Evolutionary conservation across 306 rosid genomes (phyloP), one percentile per base, ranked within the genome.

Genomic region (Lathyrus sativus): DNA sequence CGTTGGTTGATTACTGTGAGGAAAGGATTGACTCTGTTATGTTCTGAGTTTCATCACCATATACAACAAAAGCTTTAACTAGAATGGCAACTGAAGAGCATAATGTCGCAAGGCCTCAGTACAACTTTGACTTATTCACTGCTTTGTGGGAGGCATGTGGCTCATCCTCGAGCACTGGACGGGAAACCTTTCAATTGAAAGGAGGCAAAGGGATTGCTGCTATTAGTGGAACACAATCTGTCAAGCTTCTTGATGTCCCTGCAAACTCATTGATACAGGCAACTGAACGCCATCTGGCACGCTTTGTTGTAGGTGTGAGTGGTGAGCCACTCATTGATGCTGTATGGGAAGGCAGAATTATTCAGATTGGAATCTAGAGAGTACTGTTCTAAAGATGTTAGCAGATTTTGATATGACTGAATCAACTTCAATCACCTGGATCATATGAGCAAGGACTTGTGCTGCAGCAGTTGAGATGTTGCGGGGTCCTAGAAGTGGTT

Each of bases 141-240:
- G 89, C 98, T 66, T 83, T 92, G 31, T 92, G 98, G 98, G 98
- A 88, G 75, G 97, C 98, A 31, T 92, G 96, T 68, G 98, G 91
- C 38, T 72, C 85, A 53, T 83, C 89, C 56, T 82, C 89, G 66
- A 86, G 59, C 82, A 89, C 87, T 7, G 98, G 96, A 9, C 68
- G 87, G 78, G 98, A 92, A 81, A 85, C 85, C 44, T 92, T 90
- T 80, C 85, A 79, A 38, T 78, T 92, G 77, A 85, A 88, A 81
- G 97, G 96, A 65, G 87, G 95, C 68, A 90, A 88, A 68, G 96
- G 98, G 65, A 82, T 92, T 57, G 81, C 91, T 43, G 98, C 98
- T 68, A 83, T 90, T 65, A 76, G 83, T 28, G 98, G 98, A 65
- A 92, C 98, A 12, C 88, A 79, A 44, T 90, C 98, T 3, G 98